Base-by-base conservation (phyloP, 2,329 filamentous ascomycete species). In the Myriosclerotinia curreyana region DNA sequence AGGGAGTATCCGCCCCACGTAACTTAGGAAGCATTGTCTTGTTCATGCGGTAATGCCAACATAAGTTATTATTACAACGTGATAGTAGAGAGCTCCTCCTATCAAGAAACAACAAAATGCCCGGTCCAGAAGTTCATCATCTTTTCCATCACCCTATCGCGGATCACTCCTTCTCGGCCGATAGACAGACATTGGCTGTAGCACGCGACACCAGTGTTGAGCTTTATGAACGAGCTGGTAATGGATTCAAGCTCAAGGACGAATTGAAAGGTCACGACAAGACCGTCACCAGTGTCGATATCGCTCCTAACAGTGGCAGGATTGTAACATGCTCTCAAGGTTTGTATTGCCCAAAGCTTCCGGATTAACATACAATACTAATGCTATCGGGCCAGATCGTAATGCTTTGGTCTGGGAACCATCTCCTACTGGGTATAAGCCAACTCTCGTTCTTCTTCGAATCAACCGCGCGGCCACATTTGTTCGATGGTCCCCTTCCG, bases 71-170 rank as follows among this genome's bases (percentile, higher is more conserved):
- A 60, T 49, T 42, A 67, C 59, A 53, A n/a, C n/a, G 81, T 85
- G 90, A 84, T 95, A 97, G 95, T 98, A 89, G 95, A 98, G 95
- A 96, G 92, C 86, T 91, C 81, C 91, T 96, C 92, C 91, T 95
- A 92, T 90, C 88, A 82, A 80, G 64, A 64, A 60, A 65, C 61
- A 58, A 60, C 62, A 68, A 76, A 66, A 98, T 98, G 94, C 82
- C 91, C 63, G 77, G 88, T 66, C 91, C 93, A 69, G 91, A 98
- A 83, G 90, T 96, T 65, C 92, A 98, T 79, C 93, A 98, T 75
- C 89, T 99, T 70, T 99, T 99, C 81, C 92, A 98, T 81, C 87
- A 89, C 72, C 92, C 94, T 67, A 97, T 99, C 75, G 91, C 92
- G 70, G 95, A 99, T 82, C 95, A 99, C 79, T 97, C 94, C 65